Evolutionary conservation across 805 yeast genomes (phyloP), one percentile per base, ranked within the genome.

Genomic region (Ogataea philodendri): DNA sequence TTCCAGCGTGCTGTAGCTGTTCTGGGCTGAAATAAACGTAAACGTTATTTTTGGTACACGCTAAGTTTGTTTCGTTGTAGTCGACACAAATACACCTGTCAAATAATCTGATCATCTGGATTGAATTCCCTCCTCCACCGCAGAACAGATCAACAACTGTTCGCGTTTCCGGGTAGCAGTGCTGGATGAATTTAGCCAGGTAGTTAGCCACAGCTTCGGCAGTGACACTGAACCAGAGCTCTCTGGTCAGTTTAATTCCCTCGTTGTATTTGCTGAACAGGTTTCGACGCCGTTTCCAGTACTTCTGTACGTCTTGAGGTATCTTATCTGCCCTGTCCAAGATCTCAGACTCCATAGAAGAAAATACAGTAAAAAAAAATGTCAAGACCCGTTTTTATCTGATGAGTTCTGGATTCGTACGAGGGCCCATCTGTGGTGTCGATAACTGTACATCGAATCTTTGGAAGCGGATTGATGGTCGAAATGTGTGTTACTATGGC

Each of bases 91-190:
- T 72, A 1, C 78, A 81, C 16, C 52, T 48, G 1, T 71, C 69
- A 57, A 84, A 83, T 21, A 54, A 44, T 36, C 65, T 51, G 30
- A 89, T 84, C 56, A 88, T 74, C 48, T 85, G 95, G 15, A 85
- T 81, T 1, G 84, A 64, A 52, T 86, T 86, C 0, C 95, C 95
- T 1, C 95, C 96, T 1, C 88, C 95, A 0, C 96, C 96, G 45
- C 90, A 79, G 49, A 85, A 84, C 2, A 84, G 69, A 51, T 87
- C 96, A 9, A 82, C 55, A 0, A 79, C 60, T 3, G 62, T 66
- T 4, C 44, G 45, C 2, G 76, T 69, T 0, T 69, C 52, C 0
- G 80, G 85, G 15, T 75, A 54, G 39, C 80, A 68, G 10, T 71
- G 67, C 32, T 63, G 57, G 11, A 80, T 59, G 38, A 76, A 69